phyloP scores from a whole-genome alignment of 768 basidiomycete species.

The Lactifluus piperatus region DNA sequence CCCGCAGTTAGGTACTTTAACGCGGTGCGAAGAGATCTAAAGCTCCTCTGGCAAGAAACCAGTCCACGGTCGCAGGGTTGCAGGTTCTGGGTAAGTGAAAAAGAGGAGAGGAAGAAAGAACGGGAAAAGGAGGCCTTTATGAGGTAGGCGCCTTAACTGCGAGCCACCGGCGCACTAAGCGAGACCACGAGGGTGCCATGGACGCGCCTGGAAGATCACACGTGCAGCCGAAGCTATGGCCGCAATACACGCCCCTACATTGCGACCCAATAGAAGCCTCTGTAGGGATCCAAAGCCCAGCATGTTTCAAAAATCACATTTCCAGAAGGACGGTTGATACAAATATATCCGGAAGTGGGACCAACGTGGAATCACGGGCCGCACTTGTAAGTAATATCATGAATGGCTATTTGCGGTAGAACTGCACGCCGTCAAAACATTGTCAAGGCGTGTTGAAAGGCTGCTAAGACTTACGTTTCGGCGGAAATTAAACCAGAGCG shows the following conservation, averaged over 20 bases:
- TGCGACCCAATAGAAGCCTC: slow-evolving; percentile 17
- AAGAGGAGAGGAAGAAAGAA: slow-evolving; percentile 4
- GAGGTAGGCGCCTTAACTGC: slow-evolving; percentile 12
- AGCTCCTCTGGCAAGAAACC: background rate
- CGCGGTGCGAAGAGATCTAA: background rate
- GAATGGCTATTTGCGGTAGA: slow-evolving; percentile 63
- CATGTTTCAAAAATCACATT: slow-evolving; percentile 27
- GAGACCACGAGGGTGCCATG: slow-evolving; percentile 16
- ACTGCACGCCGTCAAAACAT: slow-evolving; percentile 30
- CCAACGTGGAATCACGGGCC: slow-evolving; percentile 18
- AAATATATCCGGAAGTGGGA: slow-evolving; percentile 16
- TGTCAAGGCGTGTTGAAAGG: slow-evolving; percentile 16
- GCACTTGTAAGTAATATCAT: slow-evolving; percentile 14
- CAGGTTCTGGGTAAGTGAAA: background rate
- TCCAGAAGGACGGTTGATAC: slow-evolving; percentile 20
- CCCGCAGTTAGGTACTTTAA: background rate
- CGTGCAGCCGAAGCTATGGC: slow-evolving; percentile 9
- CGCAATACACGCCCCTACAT: slow-evolving; percentile 6
- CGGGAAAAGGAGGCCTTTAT: slow-evolving; percentile 6
- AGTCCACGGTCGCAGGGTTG: background rate
- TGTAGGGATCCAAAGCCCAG: slow-evolving; percentile 7
- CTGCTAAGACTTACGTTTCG: slow-evolving; percentile 59
- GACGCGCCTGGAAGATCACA: slow-evolving; percentile 19
- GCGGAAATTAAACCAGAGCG: slow-evolving; percentile 94
- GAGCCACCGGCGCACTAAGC: background rate